A percentile compares a stretch with the other conserved stretches of the same genome.
These are phyloP conservation scores for Cladorrhinum samala DNA, from an alignment of 495 filamentous ascomycete genomes.

Conservation along the genomic window DNA sequence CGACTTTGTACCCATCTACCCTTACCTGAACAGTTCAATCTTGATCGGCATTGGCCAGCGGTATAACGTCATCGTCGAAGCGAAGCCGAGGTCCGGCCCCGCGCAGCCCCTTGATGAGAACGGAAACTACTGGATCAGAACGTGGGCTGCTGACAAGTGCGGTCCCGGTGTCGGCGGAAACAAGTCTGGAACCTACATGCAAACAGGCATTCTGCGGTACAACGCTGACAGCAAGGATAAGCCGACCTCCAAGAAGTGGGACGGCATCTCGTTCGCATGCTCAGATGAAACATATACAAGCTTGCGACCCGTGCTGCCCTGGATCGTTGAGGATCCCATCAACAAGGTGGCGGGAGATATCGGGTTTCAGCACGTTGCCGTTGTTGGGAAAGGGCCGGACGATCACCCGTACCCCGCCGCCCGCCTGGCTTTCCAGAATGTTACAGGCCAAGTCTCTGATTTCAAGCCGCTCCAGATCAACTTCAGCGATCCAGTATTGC, in stretches of 20 bases:
- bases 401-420: neutral
- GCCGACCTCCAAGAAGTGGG: slow-evolving; percentile 25
- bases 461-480: slow-evolving; percentile 12
- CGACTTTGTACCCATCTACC: slow-evolving; percentile 47
- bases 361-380: neutral
- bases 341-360: neutral
- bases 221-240: slow-evolving; percentile 9
- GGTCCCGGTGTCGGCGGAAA: slow-evolving; percentile 24
- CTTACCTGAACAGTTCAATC: slow-evolving; percentile 39
- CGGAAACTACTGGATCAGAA: slow-evolving; percentile 54
- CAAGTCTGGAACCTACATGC: slow-evolving; percentile 28
- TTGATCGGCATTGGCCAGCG: slow-evolving; percentile 61
- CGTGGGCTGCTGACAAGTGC: slow-evolving; percentile 17
- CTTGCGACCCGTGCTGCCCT: slow-evolving; percentile 19
- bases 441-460: neutral
- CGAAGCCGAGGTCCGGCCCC: slow-evolving; percentile 27
- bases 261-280: slow-evolving; percentile 8
- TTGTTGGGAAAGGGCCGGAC: neutral
- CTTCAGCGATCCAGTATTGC: slow-evolving; percentile 12
- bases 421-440: neutral
- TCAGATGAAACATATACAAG: slow-evolving; percentile 15
- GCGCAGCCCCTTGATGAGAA: slow-evolving; percentile 23
- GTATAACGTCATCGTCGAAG: slow-evolving; percentile 62
- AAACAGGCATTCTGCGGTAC: slow-evolving; percentile 27
- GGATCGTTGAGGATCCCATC: slow-evolving; percentile 14